A percentile compares a stretch with the other conserved stretches of the same genome.
These are phyloP conservation scores for Golubevia pallescens DNA, from an alignment of 1,284 basidiomycete genomes.

Conservation along the genomic window DNA sequence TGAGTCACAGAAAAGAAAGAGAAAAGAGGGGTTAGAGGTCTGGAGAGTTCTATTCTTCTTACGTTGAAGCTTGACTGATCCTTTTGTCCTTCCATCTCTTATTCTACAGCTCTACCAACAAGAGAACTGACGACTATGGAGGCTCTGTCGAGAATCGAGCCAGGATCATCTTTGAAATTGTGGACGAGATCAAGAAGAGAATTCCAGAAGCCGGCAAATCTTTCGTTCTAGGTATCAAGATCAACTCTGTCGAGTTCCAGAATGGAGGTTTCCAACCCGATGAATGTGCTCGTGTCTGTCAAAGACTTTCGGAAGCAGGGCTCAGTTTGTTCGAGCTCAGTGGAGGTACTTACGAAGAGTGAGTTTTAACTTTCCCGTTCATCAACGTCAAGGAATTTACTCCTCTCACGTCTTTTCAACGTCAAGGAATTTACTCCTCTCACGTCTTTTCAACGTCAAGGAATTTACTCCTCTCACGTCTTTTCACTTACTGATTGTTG, in stretches of 20 bases:
- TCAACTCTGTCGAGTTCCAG: slow-evolving; percentile 22
- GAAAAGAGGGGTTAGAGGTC: neutral
- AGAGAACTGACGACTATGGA: slow-evolving; percentile 25
- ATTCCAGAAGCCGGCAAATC: slow-evolving; percentile 9
- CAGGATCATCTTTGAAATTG: slow-evolving; percentile 20
- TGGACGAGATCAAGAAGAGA: slow-evolving; percentile 16
- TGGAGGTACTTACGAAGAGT: slow-evolving; percentile 7
- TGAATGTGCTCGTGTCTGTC: slow-evolving; percentile 13
- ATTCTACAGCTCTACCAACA: slow-evolving; percentile 31
- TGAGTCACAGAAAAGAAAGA: neutral
- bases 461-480: too few relatives aligned
- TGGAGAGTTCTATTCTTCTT: slow-evolving; percentile 42
- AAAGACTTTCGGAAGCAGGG: slow-evolving; percentile 51
- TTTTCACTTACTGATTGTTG: too few relatives aligned
- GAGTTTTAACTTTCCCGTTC: too few relatives aligned
- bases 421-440: too few relatives aligned
- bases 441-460: too few relatives aligned
- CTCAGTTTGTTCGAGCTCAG: slow-evolving; percentile 7
- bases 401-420: slow-evolving; percentile 4
- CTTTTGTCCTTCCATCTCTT: slow-evolving; percentile 20
- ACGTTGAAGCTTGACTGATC: slow-evolving; percentile 17
- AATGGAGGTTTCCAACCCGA: slow-evolving; percentile 16
- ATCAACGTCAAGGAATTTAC: too few relatives aligned
- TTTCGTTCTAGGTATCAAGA: slow-evolving; percentile 24
- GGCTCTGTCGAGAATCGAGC: slow-evolving; percentile 21